A percentile compares a stretch with the other conserved stretches of the same genome.
Conservation (phyloP, 73 alveolate species). For the Paramecium tetraurelia region DNA sequence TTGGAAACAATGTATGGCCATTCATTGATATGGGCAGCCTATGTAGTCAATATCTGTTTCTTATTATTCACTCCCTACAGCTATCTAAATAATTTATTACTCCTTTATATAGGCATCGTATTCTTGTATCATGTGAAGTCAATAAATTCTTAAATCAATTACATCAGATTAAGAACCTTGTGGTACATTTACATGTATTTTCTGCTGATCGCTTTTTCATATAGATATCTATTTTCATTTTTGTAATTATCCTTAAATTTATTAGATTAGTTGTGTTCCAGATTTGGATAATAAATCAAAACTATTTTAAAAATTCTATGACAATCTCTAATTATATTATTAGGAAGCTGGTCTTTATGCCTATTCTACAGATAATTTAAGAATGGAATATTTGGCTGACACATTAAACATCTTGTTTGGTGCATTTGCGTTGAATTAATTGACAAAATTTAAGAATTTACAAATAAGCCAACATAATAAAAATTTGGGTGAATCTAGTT, state of each 20-base stretch:
- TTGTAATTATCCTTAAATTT: not conserved
- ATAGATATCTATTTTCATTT: not conserved
- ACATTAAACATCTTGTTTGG: conserved; percentile 25
- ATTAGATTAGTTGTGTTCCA: conserved; percentile 6
- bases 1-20: not conserved
- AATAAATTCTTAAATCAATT: not conserved
- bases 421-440: not conserved
- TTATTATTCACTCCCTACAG: not conserved
- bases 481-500: not conserved
- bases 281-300: not conserved
- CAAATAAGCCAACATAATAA: not conserved
- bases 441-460: not conserved
- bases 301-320: not conserved
- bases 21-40: conserved; percentile 15
- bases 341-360: conserved; percentile 17
- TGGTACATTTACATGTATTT: not conserved
- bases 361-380: not conserved
- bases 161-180: not conserved
- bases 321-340: not conserved
- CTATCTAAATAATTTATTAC: not conserved
- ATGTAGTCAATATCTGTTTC: not conserved
- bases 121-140: not conserved
- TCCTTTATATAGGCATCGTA: not conserved
- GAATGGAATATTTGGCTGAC: conserved; percentile 28
- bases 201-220: not conserved